These are phyloP conservation scores for Myriangium duriaei DNA, from an alignment of 2,329 filamentous ascomycete species.

Conservation along the genomic window DNA sequence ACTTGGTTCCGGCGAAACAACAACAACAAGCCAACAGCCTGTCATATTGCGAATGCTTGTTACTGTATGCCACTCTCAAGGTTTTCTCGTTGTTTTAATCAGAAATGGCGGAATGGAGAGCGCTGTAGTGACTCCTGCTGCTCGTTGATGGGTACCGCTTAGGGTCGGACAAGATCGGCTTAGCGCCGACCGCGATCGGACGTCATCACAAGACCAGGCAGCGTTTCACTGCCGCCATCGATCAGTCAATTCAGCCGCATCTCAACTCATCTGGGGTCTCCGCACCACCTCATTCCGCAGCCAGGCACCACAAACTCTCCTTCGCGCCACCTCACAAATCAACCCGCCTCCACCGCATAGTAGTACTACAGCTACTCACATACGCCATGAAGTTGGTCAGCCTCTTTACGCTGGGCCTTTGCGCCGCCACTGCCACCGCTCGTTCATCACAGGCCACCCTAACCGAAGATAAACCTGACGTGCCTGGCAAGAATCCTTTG, in stretches of 20 bases:
- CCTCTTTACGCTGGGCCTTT: conserved; percentile 17
- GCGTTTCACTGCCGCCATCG: not conserved
- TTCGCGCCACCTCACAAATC: not conserved
- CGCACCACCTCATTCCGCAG: conserved; percentile 3
- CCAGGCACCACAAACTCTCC: not conserved
- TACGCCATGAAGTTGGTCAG: conserved; percentile 22
- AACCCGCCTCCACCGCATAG: not conserved
- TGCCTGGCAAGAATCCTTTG: conserved; percentile 78
- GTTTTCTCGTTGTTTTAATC: too few species aligned
- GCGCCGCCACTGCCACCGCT: conserved; percentile 19
- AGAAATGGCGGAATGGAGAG: too few species aligned
- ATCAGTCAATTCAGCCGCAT: too few species aligned
- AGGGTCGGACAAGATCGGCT: not conserved
- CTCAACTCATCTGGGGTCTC: conserved; percentile 4
- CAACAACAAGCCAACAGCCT: conserved; percentile 1
- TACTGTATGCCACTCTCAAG: too few species aligned
- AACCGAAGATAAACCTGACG: conserved; percentile 42
- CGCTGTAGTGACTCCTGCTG: too few species aligned
- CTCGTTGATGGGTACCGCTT: too few species aligned
- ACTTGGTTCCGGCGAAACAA: conserved; percentile 4
- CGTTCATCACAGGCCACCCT: conserved; percentile 15
- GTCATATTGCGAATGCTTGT: too few species aligned
- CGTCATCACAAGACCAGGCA: not conserved
- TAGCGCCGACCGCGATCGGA: not conserved
- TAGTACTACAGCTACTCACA: not conserved